Conservation (phyloP, 2,329 filamentous ascomycete species). For the Pleomassaria siparia region DNA sequence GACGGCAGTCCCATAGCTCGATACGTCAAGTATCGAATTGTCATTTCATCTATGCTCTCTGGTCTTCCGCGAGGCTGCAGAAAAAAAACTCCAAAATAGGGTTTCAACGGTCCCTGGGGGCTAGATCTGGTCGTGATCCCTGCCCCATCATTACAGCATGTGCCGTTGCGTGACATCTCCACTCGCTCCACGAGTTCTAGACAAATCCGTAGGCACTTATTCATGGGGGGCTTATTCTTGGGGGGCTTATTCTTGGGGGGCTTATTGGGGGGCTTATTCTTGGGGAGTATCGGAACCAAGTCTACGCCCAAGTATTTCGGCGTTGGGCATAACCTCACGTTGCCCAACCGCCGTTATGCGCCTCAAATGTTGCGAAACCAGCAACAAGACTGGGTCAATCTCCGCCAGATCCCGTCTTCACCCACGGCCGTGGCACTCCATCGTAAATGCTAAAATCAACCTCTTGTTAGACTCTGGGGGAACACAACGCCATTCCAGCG, state of each 20-base stretch:
- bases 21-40: not conserved
- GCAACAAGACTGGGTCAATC: slow-evolving; percentile 18
- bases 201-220: not conserved
- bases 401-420: slow-evolving; percentile 17
- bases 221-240: too few relatives aligned
- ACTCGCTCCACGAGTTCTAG: slow-evolving; percentile 17
- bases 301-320: not conserved
- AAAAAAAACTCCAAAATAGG: slow-evolving; percentile 3
- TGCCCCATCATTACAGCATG: slow-evolving; percentile 12
- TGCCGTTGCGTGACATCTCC: slow-evolving; percentile 9
- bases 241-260: too few relatives aligned
- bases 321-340: slow-evolving; percentile 19
- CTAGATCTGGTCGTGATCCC: slow-evolving; percentile 7
- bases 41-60: slow-evolving; percentile 1
- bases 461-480: slow-evolving; percentile 6
- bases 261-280: too few relatives aligned
- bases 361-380: slow-evolving; percentile 20
- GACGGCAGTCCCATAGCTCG: not conserved
- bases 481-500: slow-evolving; percentile 11
- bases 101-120: slow-evolving; percentile 6
- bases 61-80: slow-evolving; percentile 7
- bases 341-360: slow-evolving; percentile 29
- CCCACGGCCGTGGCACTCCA: slow-evolving; percentile 13
- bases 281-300: slow-evolving; percentile 16
- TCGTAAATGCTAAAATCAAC: slow-evolving; percentile 11